Conservation (phyloP, 495 filamentous ascomycete species). For the Patellaria atrata region DNA sequence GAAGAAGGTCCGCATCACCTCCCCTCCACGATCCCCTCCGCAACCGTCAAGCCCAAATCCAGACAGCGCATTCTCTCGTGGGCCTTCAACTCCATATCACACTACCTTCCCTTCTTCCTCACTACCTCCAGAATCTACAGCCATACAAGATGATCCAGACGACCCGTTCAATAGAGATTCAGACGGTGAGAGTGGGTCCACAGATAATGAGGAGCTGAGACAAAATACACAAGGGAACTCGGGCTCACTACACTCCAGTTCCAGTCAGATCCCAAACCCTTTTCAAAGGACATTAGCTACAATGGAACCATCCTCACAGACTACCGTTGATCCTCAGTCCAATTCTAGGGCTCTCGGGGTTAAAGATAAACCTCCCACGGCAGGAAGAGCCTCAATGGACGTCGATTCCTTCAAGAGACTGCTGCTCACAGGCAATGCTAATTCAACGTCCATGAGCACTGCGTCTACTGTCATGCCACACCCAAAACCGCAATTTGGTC, state of each 20-base stretch:
- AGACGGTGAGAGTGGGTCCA: constrained; percentile 4
- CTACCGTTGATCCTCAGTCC: no score
- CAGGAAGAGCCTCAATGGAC: constrained; percentile 17
- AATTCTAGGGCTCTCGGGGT: no score
- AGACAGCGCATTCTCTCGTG: constrained; percentile 3
- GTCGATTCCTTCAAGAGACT: constrained; percentile 28
- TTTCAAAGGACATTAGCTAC: constrained; percentile 26
- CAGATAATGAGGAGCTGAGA: constrained; percentile 11
- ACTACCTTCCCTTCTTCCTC: constrained; percentile 4
- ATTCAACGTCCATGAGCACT: constrained; percentile 11
- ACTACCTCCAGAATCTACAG: constrained; percentile 9
- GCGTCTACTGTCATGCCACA: constrained; percentile 4
- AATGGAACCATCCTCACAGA: constrained; percentile 16
- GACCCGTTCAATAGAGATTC: constrained; percentile 3
- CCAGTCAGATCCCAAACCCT: constrained; percentile 17
- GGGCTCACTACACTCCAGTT: constrained; percentile 2
- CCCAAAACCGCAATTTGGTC: constrained; percentile 1
- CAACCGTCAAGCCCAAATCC: constrained; percentile 11
- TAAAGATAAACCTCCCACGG: no score
- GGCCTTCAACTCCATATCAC: no score
- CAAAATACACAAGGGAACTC: constrained; percentile 14
- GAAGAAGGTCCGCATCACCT: constrained; percentile 21
- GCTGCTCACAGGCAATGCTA: constrained; percentile 24
- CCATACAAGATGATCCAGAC: constrained; percentile 7
- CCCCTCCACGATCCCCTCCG: constrained; percentile 11